Evolutionary conservation across 192 early-diverging fungal genomes (phyloP), one percentile per base, ranked within the genome.

Genomic region (Piromyces sp.): DNA sequence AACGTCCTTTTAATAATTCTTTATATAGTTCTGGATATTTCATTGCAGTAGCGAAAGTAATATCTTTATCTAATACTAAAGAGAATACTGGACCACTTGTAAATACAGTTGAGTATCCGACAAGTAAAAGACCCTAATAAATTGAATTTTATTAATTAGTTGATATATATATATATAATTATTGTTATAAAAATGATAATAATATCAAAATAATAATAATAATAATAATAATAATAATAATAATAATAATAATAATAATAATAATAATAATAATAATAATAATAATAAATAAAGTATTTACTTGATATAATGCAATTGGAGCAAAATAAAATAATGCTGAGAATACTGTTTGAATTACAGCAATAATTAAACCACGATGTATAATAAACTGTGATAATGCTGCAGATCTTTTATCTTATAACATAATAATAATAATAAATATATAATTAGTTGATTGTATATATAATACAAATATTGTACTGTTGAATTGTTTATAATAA

Each of bases 31-130:
- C 96, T 0, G 96, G 96, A 82, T 95, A 98, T 80, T 94, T 80
- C 84, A 98, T 84, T 7, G 97, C 97, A 84, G 94, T 96, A 22
- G 95, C 93, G 82, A 95, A 95, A 30, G 88, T 90, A 14, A 97
- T 92, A 86, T 98, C 97, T 82, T 91, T 90, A 84, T 98, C 97
- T 26, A 96, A 87, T 7, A 98, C 96, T 36, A 98, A 84, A 30
- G 97, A 98, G 80, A 98, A 98, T 79, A 98, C 96, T 0, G 97
- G 97, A 15, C 95, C 95, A 93, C 96, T 98, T 19, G 97, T 98
- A 84, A 96, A 98, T 11, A 97, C 86, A 2, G 97, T 98, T n/a
- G 97, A 92, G 87, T 98, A 98, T 29, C 96, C 95, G 14, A 95
- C 93, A 36, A 96, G 90, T 33, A 96, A 83, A 87, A 92, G 87